These are phyloP conservation scores for Ustilago xerochloae DNA, from an alignment of 1,284 basidiomycete species.

Conservation along the genomic window DNA sequence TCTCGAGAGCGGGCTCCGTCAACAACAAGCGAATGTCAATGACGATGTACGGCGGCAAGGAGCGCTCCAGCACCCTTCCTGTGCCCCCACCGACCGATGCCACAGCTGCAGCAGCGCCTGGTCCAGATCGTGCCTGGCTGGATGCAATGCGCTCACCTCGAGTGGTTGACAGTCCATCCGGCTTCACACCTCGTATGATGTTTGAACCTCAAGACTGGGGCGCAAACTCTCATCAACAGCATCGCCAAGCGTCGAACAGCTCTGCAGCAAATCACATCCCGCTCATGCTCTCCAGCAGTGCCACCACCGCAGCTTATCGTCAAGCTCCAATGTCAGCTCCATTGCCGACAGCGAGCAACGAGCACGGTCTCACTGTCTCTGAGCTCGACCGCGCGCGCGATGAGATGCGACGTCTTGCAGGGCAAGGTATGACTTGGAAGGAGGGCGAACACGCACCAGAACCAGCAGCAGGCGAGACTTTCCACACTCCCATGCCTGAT, in stretches of 20 bases:
- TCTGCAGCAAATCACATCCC: conserved; percentile 25
- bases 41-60: conserved; percentile 43
- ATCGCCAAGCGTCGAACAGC: background rate
- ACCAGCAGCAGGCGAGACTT: conserved; percentile 17
- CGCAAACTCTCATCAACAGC: conserved; percentile 7
- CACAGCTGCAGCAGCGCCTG: conserved; percentile 10
- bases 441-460: conserved; percentile 7
- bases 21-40: conserved; percentile 37
- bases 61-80: conserved; percentile 11
- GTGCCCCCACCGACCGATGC: conserved; percentile 4
- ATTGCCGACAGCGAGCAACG: background rate
- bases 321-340: background rate
- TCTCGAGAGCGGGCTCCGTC: conserved; percentile 21
- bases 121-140: conserved; percentile 30
- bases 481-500: conserved; percentile 37
- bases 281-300: conserved; percentile 29
- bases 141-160: conserved; percentile 48
- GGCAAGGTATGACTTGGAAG: conserved; percentile 22
- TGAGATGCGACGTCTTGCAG: conserved; percentile 39
- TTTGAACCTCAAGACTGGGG: conserved; percentile 45
- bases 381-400: conserved; percentile 32
- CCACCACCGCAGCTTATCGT: background rate
- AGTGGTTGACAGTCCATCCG: conserved; percentile 45
- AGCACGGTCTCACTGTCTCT: conserved; percentile 23
- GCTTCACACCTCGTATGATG: conserved; percentile 47